These are phyloP conservation scores for Phoma sp. DNA, from an alignment of 2,329 filamentous ascomycete species.

Conservation along the genomic window DNA sequence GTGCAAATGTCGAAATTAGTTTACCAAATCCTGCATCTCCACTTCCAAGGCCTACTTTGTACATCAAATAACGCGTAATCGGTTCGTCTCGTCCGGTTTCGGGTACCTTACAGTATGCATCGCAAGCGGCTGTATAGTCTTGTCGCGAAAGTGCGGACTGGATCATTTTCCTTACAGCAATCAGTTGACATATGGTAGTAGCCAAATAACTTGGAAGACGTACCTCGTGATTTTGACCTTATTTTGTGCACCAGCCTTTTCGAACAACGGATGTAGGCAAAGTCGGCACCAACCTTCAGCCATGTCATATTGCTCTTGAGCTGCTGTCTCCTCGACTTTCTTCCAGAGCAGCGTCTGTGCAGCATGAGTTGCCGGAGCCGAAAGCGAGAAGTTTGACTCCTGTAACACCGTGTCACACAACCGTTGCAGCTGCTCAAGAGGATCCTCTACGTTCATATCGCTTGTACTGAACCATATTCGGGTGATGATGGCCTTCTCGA, in stretches of 20 bases:
- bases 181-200: slow-evolving; percentile 6
- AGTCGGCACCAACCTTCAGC: slow-evolving; percentile 76
- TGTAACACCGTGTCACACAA: slow-evolving; percentile 58
- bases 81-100: slow-evolving; percentile 65
- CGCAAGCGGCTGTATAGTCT: slow-evolving; percentile 62
- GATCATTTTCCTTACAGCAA: slow-evolving; percentile 71
- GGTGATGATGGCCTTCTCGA: slow-evolving; percentile 73
- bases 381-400: slow-evolving; percentile 58
- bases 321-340: slow-evolving; percentile 67
- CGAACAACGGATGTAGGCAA: slow-evolving; percentile 72
- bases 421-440: slow-evolving; percentile 49
- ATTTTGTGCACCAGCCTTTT: slow-evolving; percentile 70
- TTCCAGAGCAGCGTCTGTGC: slow-evolving; percentile 83
- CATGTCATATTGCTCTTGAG: slow-evolving; percentile 59
- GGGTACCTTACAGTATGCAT: slow-evolving; percentile 67
- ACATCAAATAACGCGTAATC: slow-evolving; percentile 76
- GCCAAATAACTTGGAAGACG: neutral
- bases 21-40: slow-evolving; percentile 63
- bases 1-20: neutral
- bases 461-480: slow-evolving; percentile 71
- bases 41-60: slow-evolving; percentile 71
- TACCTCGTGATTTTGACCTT: slow-evolving; percentile 73
- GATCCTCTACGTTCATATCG: slow-evolving; percentile 48
- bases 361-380: slow-evolving; percentile 68
- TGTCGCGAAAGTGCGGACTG: slow-evolving; percentile 70